phyloP scores from a whole-genome alignment of 202 grass and related monocot genomes.

The Schoenoplectus triqueter region DNA sequence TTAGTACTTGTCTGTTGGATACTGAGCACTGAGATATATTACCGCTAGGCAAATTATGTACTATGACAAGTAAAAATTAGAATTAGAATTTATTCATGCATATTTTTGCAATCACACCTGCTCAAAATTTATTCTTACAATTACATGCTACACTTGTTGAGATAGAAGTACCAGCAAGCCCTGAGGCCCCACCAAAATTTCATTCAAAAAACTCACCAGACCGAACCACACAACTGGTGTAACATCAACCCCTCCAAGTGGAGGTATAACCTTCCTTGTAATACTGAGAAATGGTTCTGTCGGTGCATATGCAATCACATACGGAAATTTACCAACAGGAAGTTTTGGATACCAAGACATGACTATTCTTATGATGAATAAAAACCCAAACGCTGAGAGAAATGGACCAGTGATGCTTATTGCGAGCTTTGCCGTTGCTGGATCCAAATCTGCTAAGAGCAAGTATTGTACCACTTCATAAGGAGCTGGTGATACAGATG shows the following conservation, averaged over 20 bases:
- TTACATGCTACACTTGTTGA: conserved; percentile 50
- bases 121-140: conserved; percentile 12
- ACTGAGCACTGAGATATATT: neutral
- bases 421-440: conserved; percentile 57
- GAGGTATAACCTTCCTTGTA: conserved; percentile 75
- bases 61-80: neutral
- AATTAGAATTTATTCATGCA: neutral
- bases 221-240: conserved; percentile 97
- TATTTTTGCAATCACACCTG: conserved; percentile 10
- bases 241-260: conserved; percentile 86
- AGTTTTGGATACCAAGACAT: conserved; percentile 98
- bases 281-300: conserved; percentile 76
- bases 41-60: neutral
- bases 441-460: conserved; percentile 64
- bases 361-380: conserved; percentile 81
- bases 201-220: conserved; percentile 87
- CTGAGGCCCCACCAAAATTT: conserved; percentile 87
- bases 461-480: conserved; percentile 8
- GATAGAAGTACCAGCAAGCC: conserved; percentile 82
- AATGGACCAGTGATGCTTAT: conserved; percentile 62
- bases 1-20: neutral
- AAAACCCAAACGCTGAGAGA: conserved; percentile 76
- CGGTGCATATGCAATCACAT: conserved; percentile 83
- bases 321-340: conserved; percentile 70
- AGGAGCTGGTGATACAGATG: neutral